A percentile compares a stretch with the other conserved stretches of the same genome.
These are phyloP conservation scores for Sarcomyxa edulis DNA, from an alignment of 768 basidiomycete species.

Conservation along the genomic window DNA sequence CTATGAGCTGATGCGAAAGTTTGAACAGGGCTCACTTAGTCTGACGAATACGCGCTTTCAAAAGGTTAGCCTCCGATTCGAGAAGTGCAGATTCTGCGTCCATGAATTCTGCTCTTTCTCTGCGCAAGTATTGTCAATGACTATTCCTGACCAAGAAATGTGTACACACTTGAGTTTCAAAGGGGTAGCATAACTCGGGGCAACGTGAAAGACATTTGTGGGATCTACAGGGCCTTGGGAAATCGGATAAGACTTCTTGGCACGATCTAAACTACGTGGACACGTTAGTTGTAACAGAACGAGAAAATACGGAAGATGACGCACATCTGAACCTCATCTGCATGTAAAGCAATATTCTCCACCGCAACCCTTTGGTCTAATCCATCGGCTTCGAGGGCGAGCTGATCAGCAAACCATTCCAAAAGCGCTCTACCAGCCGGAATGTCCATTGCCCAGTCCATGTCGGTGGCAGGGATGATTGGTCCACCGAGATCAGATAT, in stretches of 20 bases:
- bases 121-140: slow-evolving; percentile 5
- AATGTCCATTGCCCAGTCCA: slow-evolving; percentile 26
- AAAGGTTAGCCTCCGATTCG: slow-evolving; percentile 18
- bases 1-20: neutral
- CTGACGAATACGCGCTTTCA: slow-evolving; percentile 22
- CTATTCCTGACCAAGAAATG: neutral
- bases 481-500: slow-evolving; percentile 26
- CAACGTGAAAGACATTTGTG: slow-evolving; percentile 1
- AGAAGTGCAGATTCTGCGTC: slow-evolving; percentile 21
- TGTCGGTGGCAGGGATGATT: slow-evolving; percentile 16
- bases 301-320: slow-evolving; percentile 1
- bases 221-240: neutral
- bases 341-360: slow-evolving; percentile 23
- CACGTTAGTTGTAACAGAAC: neutral
- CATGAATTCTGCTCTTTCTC: slow-evolving; percentile 17
- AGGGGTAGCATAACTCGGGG: slow-evolving; percentile 15
- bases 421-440: slow-evolving; percentile 25
- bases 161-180: slow-evolving; percentile 14
- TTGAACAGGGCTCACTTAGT: slow-evolving; percentile 19
- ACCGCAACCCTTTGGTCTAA: slow-evolving; percentile 13
- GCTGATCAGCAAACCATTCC: slow-evolving; percentile 27
- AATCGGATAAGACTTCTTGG: slow-evolving; percentile 3
- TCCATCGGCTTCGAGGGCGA: slow-evolving; percentile 3
- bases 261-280: slow-evolving; percentile 9
- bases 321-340: slow-evolving; percentile 23